Base-by-base conservation (phyloP, 2,329 filamentous ascomycete genomes). In the Ceratocystis huliohia region DNA sequence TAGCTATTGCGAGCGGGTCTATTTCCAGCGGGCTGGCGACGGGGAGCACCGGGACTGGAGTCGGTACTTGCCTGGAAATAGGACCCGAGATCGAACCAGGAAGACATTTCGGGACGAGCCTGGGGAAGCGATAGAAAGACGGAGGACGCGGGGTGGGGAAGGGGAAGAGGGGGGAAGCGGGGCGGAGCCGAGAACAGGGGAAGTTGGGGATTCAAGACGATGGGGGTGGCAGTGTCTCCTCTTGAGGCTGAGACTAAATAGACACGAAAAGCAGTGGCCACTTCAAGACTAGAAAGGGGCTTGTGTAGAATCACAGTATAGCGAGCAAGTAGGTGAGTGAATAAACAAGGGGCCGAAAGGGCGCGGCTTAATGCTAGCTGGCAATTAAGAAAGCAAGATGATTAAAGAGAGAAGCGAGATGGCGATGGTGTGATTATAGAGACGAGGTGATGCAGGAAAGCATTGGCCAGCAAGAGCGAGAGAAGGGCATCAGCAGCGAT, bases 1-100 rank as follows among this genome's bases (percentile, higher is more conserved):
- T 61, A 45, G 56, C 61, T 67, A 50, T 66, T 66, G 44, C 25
- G 41, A 20, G 37, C 67, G 8, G 65, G 65, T 13, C 25, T 30
- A 37, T 46, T 68, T 20, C 48, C 56, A 17, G 48, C 41, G 7
- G 59, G 41, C 6, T 17, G 59, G 37, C 20, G n/a, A 67, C 44
- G 67, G 65, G 63, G 64, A 7, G 67, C 13, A 44, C 64, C 66
- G 41, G 63, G 65, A n/a, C 41, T 45, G 15, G 48, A 5, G 53
- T 30, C 28, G 53, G 28, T 68, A 63, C 13, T 66, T 64, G 56
- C 28, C 57, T 15, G 65, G 64, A 45, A 64, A 61, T 66, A 69
- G 65, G 33, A 61, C 65, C 59, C 45, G 61, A 59, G 25, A 63
- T 63, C 63, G 65, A 64, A 61, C 67, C 46, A 37, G 37, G 65